Conservation (phyloP, 495 filamentous ascomycete species). For the Copromyces sp. region DNA sequence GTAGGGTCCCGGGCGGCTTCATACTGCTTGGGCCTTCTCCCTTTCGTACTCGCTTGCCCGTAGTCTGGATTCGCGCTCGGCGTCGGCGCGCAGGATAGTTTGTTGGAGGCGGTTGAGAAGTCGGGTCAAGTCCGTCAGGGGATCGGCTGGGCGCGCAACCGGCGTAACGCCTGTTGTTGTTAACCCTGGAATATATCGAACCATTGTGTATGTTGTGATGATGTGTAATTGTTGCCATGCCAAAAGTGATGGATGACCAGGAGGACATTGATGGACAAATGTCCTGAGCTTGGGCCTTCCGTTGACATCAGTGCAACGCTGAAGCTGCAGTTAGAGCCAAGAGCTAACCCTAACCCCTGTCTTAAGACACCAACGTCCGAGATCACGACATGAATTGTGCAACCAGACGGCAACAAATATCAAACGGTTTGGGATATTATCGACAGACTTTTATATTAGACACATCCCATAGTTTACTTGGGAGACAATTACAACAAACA, state of each 20-base stretch:
- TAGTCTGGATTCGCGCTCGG: slow-evolving; percentile 46
- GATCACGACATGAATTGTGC: background rate
- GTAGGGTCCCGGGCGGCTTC: slow-evolving; percentile 10
- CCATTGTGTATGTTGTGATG: slow-evolving; percentile 9
- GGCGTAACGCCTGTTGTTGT: slow-evolving; percentile 3
- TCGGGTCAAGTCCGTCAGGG: slow-evolving; percentile 50
- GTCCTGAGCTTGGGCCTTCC: background rate
- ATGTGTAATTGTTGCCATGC: background rate
- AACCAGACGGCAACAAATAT: background rate
- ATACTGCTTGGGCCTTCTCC: slow-evolving; percentile 53
- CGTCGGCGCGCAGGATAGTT: slow-evolving; percentile 56
- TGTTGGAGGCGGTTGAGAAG: slow-evolving; percentile 66
- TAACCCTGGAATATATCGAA: slow-evolving; percentile 15
- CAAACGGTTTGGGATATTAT: background rate
- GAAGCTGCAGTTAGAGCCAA: no score
- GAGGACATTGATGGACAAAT: background rate
- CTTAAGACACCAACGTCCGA: background rate
- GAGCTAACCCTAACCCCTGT: background rate
- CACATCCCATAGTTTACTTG: background rate
- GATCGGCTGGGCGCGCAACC: slow-evolving; percentile 9
- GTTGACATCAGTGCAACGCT: background rate
- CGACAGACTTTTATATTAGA: background rate
- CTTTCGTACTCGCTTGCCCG: slow-evolving; percentile 60
- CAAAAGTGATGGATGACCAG: background rate
- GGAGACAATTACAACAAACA: background rate